Base-by-base conservation (phyloP, 345 rosid species). In the Sonneratia caseolaris region DNA sequence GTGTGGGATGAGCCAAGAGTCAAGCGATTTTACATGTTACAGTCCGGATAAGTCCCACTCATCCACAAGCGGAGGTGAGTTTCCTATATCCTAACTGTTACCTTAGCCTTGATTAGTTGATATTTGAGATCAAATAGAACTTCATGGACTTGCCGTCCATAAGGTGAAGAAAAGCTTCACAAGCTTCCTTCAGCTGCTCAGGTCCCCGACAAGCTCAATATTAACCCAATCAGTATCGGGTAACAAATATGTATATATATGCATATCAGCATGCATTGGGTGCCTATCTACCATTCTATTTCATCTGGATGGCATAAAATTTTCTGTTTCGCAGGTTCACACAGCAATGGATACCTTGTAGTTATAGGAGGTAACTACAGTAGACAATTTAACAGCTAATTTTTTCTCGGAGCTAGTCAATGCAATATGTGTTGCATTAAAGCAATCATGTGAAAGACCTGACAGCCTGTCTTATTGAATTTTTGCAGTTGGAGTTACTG, bases 61-160 rank as follows among this genome's bases (percentile, higher is more conserved):
- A 8, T 73, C 76, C 35, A 73, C 66, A 6, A 67, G 71, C 27
- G 43, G 64, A 73, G 74, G 69, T 70, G 37, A 36, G 40, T 24
- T 49, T 16, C 37, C 66, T 4, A 27, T 27, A 35, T 12, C 66
- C 5, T 62, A 35, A 36, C 7, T 35, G 5, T 1, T 57, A 57
- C 21, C 32, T 24, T 21, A 57, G 11, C 27, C n/a, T 8, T n/a
- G 57, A 11, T 15, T 16, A 53, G 57, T 53, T 53, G 57, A 57
- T 22, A 22, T 1, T 22, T 22, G 32, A 57, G 64, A 57, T 22
- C 4, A 22, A 19, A 18, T 53, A 19, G 59, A 2, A 53, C 22
- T 8, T 10, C 43, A 40, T 40, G 43, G 43, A 40, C 43, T 40
- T 40, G 43, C 7, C 43, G 9, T 40, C 9, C 43, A 40, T 40